phyloP scores from a whole-genome alignment of 306 rosid species.

The Quercus wislizeni region DNA sequence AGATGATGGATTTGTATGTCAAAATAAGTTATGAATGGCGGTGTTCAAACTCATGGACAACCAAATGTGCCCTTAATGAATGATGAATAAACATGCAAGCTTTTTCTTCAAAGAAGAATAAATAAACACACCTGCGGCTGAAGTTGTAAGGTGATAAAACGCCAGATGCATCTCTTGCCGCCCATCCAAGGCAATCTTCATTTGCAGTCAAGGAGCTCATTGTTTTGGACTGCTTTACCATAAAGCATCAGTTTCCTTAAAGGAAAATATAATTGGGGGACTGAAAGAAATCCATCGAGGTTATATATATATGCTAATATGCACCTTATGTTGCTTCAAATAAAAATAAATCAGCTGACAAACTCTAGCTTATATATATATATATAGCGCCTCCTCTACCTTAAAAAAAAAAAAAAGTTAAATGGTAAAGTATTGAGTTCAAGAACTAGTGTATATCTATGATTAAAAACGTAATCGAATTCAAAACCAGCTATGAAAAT shows the following conservation, averaged over 20 bases:
- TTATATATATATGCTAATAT: neutral
- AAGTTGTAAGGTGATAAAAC: conserved; percentile 64
- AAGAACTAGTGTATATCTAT: too few relatives aligned
- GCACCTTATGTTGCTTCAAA: too few relatives aligned
- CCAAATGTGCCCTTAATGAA: neutral
- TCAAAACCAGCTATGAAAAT: too few relatives aligned
- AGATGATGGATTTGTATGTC: neutral
- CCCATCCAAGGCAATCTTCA: conserved; percentile 72
- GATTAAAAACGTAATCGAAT: neutral
- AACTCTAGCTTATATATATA: neutral
- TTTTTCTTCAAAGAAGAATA: conserved; percentile 8
- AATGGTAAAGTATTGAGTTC: too few relatives aligned
- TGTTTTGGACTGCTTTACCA: conserved; percentile 1
- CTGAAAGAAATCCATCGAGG: neutral
- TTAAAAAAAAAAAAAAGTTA: too few relatives aligned
- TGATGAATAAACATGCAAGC: neutral
- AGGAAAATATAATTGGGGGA: neutral
- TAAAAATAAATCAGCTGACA: neutral
- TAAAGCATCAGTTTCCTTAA: neutral
- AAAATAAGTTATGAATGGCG: neutral
- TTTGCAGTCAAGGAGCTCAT: conserved; percentile 44
- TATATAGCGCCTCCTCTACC: too few relatives aligned
- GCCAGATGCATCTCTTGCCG: conserved; percentile 77
- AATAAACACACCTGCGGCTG: conserved; percentile 53
- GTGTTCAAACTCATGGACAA: neutral